Conservation (phyloP, 495 filamentous ascomycete genomes). For the Evernia prunastri region DNA sequence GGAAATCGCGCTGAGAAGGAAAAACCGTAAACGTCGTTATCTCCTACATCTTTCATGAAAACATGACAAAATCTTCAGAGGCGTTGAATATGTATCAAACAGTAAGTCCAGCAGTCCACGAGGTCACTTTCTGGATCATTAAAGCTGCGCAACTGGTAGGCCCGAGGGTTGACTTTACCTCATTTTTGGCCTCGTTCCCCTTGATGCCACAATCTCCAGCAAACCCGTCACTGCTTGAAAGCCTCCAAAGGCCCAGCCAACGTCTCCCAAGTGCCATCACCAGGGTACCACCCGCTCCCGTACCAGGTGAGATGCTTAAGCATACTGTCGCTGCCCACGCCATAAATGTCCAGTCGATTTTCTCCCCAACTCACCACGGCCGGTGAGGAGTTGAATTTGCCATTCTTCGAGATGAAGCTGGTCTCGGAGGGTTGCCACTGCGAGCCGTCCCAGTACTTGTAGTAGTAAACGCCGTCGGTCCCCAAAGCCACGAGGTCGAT, state of each 20-base stretch:
- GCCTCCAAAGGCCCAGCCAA: background rate
- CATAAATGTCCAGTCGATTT: constrained; percentile 34
- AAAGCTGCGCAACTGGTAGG: too few relatives aligned
- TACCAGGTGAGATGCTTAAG: constrained; percentile 19
- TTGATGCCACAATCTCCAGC: too few relatives aligned
- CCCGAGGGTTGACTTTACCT: too few relatives aligned
- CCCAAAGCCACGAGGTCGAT: constrained; percentile 25
- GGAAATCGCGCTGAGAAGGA: too few relatives aligned
- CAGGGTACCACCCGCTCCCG: constrained; percentile 20
- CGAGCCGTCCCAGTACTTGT: constrained; percentile 21
- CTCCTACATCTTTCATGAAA: too few relatives aligned
- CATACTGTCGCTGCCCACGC: constrained; percentile 6
- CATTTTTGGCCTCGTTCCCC: too few relatives aligned
- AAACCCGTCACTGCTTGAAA: background rate
- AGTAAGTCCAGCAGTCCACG: too few relatives aligned
- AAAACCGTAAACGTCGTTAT: too few relatives aligned
- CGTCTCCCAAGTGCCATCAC: background rate
- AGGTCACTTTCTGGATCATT: too few relatives aligned
- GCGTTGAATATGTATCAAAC: too few relatives aligned
- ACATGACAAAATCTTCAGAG: too few relatives aligned
- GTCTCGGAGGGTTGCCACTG: constrained; percentile 19
- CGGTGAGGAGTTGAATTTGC: constrained; percentile 28
- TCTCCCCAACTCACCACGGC: constrained; percentile 30
- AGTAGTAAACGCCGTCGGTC: constrained; percentile 12
- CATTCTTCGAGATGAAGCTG: background rate